phyloP scores from a whole-genome alignment of 164 flowering plant genomes.

The Brasenia schreberi region DNA sequence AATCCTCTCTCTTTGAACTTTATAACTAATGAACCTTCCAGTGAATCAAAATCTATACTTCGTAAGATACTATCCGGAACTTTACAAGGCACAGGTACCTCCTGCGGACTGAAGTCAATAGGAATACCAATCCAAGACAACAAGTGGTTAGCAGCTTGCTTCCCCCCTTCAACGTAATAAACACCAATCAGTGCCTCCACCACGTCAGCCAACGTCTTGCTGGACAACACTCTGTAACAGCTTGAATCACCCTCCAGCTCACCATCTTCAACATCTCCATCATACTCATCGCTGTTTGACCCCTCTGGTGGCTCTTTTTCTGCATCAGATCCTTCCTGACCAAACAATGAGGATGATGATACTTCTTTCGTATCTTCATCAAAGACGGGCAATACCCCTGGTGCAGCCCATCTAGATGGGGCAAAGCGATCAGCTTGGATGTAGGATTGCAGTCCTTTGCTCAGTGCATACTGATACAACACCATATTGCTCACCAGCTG shows the following conservation, averaged over 20 bases:
- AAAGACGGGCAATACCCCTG: slow-evolving; percentile 95
- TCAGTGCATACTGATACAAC: slow-evolving; percentile 68
- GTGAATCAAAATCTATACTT: slow-evolving; percentile 63
- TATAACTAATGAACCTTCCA: slow-evolving; percentile 54
- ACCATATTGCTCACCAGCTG: slow-evolving; percentile 98
- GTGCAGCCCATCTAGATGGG: slow-evolving; percentile 99
- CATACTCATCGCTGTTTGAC: slow-evolving; percentile 15
- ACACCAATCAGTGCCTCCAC: slow-evolving; percentile 97
- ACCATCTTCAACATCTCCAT: slow-evolving; percentile 88
- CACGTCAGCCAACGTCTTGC: slow-evolving; percentile 96
- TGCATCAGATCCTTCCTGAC: slow-evolving; percentile 22
- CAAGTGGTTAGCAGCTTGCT: slow-evolving; percentile 76
- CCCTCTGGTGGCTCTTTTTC: slow-evolving; percentile 10
- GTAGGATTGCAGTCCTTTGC: slow-evolving; percentile 79
- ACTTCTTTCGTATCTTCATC: slow-evolving; percentile 84
- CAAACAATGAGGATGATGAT: slow-evolving; percentile 42
- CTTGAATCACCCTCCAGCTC: slow-evolving; percentile 91
- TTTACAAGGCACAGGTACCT: slow-evolving; percentile 20
- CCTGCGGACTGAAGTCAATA: slow-evolving; percentile 63
- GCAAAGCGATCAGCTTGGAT: slow-evolving; percentile 99
- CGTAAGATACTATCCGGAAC: slow-evolving; percentile 66
- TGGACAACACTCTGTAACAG: slow-evolving; percentile 89
- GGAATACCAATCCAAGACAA: slow-evolving; percentile 91
- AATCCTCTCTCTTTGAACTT: slow-evolving; percentile 53
- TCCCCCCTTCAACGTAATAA: slow-evolving; percentile 95